Conservation (phyloP, 371 early-diverging fungal genomes). For the Saksenaea vasiformis region DNA sequence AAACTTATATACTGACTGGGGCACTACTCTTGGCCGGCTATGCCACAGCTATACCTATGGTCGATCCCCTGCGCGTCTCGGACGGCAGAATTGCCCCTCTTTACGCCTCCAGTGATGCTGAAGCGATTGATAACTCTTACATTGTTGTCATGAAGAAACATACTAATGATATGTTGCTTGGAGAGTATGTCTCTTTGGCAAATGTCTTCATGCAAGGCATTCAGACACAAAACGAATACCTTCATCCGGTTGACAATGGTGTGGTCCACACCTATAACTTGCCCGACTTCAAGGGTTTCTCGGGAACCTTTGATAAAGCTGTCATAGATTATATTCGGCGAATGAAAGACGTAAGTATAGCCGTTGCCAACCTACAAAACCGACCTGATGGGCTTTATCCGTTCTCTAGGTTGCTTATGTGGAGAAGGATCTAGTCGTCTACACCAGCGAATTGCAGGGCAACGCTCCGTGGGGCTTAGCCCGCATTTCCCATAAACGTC, state of each 20-base stretch:
- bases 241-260: conserved; percentile 36
- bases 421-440: conserved; percentile 83
- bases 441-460: conserved; percentile 59
- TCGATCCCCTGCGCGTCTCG: conserved; percentile 26
- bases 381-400: background rate
- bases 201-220: conserved; percentile 8
- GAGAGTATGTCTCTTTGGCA: conserved; percentile 40
- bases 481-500: conserved; percentile 77
- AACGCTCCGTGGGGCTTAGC: conserved; percentile 90
- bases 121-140: conserved; percentile 77
- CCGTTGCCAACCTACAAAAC: background rate
- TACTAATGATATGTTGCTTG: conserved; percentile 21
- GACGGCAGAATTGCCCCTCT: conserved; percentile 63
- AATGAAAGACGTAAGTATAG: conserved; percentile 40
- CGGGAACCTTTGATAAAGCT: conserved; percentile 73
- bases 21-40: conserved; percentile 34
- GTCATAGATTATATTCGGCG: conserved; percentile 72
- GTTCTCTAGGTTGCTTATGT: conserved; percentile 72
- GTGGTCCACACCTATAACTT: conserved; percentile 78
- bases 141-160: conserved; percentile 82
- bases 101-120: conserved; percentile 61
- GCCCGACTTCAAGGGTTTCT: conserved; percentile 79
- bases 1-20: conserved; percentile 22
- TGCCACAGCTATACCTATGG: conserved; percentile 37
- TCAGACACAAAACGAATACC: conserved; percentile 12